Percentiles rank a stretch among this genome's conserved stretches.
phyloP scores from a whole-genome alignment of 164 flowering plant species.

The Stephania yunnanensis region DNA sequence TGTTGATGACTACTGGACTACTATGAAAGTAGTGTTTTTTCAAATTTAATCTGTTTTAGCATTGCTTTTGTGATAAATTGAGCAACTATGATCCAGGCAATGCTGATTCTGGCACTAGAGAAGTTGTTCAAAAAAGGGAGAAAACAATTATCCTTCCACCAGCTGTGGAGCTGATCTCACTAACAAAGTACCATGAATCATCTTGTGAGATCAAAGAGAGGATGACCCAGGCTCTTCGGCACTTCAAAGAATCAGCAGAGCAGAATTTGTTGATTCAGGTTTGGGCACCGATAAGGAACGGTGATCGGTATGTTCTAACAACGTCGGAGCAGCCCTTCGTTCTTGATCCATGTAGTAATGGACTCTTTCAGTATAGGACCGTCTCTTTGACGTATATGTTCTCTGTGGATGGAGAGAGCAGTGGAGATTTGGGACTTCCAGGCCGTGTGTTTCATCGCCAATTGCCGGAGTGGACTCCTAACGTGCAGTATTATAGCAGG shows the following conservation, averaged over 20 bases:
- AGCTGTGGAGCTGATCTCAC: slow-evolving; percentile 18
- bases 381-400: slow-evolving; percentile 76
- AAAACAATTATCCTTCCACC: slow-evolving; percentile 29
- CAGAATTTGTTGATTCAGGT: slow-evolving; percentile 88
- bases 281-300: slow-evolving; percentile 87
- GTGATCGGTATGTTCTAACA: slow-evolving; percentile 62
- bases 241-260: slow-evolving; percentile 70
- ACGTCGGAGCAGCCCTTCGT: slow-evolving; percentile 97
- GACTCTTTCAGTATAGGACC: slow-evolving; percentile 76
- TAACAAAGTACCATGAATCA: slow-evolving; percentile 42
- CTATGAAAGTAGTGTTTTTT: too few species aligned
- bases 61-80: slow-evolving; percentile 3
- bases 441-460: slow-evolving; percentile 85
- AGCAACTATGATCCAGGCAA: slow-evolving; percentile 29
- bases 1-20: too few species aligned
- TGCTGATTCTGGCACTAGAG: slow-evolving; percentile 31
- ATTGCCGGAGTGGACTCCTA: slow-evolving; percentile 95
- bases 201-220: slow-evolving; percentile 75
- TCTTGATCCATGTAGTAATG: slow-evolving; percentile 64
- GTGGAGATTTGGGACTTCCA: slow-evolving; percentile 78
- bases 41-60: background rate
- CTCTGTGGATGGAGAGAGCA: slow-evolving; percentile 64
- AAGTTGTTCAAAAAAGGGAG: slow-evolving; percentile 18
- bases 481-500: slow-evolving; percentile 87
- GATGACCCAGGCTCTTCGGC: slow-evolving; percentile 81